phyloP scores from a whole-genome alignment of 2,329 filamentous ascomycete species.

The Xylaria sp. region DNA sequence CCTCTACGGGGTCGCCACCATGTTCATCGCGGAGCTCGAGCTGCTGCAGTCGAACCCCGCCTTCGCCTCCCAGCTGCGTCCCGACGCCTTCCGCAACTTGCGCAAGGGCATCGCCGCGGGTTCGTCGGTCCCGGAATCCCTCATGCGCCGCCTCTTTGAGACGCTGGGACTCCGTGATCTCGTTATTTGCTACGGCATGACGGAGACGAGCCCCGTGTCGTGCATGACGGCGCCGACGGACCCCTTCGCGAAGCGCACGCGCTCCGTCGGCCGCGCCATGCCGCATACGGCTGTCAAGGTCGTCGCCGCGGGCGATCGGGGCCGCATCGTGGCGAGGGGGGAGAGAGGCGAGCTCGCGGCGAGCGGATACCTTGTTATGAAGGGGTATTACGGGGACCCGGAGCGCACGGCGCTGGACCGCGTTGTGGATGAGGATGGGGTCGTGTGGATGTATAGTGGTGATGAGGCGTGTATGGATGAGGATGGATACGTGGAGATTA shows the following conservation, averaged over 20 bases:
- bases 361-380: constrained; percentile 88
- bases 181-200: constrained; percentile 97
- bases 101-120: constrained; percentile 94
- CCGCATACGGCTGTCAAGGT: constrained; percentile 84
- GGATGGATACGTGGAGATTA: constrained; percentile 88
- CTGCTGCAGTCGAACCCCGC: constrained; percentile 71
- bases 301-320: constrained; percentile 74
- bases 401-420: constrained; percentile 75
- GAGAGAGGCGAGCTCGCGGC: constrained; percentile 84
- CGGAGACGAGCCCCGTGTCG: constrained; percentile 82
- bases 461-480: constrained; percentile 89
- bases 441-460: constrained; percentile 89
- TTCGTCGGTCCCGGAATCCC: constrained; percentile 80
- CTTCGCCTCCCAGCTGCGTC: constrained; percentile 40
- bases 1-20: constrained; percentile 91
- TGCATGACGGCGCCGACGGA: constrained; percentile 86
- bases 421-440: constrained; percentile 39
- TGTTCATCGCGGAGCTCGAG: constrained; percentile 91
- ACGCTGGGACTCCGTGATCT: constrained; percentile 81
- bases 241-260: constrained; percentile 76
- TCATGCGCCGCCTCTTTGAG: constrained; percentile 81
- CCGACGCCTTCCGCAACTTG: constrained; percentile 58
- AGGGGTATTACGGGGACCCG: constrained; percentile 86
- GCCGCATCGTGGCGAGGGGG: constrained; percentile 69
- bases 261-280: constrained; percentile 81